Percentiles rank a stretch among this genome's conserved stretches.
Conservation (phyloP, 2,329 filamentous ascomycete genomes). For the Onygena corvina region DNA sequence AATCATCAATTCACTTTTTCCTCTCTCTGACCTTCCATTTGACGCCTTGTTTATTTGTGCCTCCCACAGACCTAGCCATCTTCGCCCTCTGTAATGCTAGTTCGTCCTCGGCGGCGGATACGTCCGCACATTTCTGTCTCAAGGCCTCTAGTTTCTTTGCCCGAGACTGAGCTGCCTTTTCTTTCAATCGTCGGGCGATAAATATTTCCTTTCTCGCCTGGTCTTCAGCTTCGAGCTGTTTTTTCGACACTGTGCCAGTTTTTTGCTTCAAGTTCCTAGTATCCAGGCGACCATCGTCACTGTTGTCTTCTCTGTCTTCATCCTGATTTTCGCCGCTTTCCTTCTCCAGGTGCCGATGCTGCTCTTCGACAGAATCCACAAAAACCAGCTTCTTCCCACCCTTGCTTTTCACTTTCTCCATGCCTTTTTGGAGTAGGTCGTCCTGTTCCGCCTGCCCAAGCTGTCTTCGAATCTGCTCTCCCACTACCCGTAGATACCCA, state of each 20-base stretch:
- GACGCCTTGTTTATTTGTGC: slow-evolving; percentile 51
- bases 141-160: slow-evolving; percentile 41
- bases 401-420: slow-evolving; percentile 18
- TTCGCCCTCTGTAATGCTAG: slow-evolving; percentile 49
- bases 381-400: slow-evolving; percentile 29
- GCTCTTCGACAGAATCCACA: slow-evolving; percentile 29
- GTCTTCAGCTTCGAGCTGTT: slow-evolving; percentile 34
- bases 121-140: slow-evolving; percentile 43
- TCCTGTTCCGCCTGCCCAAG: slow-evolving; percentile 40
- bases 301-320: slow-evolving; percentile 17
- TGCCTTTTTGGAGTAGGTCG: slow-evolving; percentile 29
- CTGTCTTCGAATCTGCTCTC: slow-evolving; percentile 45
- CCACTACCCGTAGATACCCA: slow-evolving; percentile 48
- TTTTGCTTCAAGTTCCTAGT: slow-evolving; percentile 15
- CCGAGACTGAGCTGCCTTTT: slow-evolving; percentile 38
- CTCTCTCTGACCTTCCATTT: slow-evolving; percentile 54
- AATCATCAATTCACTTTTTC: slow-evolving; percentile 37
- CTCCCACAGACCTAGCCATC: slow-evolving; percentile 50
- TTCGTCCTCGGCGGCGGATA: slow-evolving; percentile 44
- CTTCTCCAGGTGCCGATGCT: slow-evolving; percentile 23
- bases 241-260: slow-evolving; percentile 30
- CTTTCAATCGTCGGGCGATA: slow-evolving; percentile 36
- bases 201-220: slow-evolving; percentile 29
- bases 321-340: slow-evolving; percentile 21
- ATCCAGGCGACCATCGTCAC: slow-evolving; percentile 12